A percentile compares a stretch with the other conserved stretches of the same genome.
These are phyloP conservation scores for Dipodascopsis tothii DNA, from an alignment of 805 yeast genomes.

Conservation along the genomic window DNA sequence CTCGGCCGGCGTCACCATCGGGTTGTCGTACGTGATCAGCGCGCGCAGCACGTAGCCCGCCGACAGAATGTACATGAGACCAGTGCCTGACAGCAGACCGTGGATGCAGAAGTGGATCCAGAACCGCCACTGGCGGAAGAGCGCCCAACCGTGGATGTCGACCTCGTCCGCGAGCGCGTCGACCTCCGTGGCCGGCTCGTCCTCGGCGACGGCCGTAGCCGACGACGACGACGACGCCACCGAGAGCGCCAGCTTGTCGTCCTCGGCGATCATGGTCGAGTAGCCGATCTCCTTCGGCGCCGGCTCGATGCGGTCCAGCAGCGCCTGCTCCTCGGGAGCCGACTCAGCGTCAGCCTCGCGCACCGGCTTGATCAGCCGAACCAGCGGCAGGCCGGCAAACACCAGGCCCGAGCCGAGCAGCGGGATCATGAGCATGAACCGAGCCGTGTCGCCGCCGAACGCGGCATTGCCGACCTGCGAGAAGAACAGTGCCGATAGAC, in stretches of 20 bases:
- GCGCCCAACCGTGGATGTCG: conserved; percentile 21
- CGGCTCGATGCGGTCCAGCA: conserved; percentile 1
- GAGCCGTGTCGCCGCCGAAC: conserved; percentile 52
- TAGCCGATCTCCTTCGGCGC: conserved; percentile 7
- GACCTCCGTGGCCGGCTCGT: conserved; percentile 9
- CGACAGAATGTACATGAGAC: conserved; percentile 69
- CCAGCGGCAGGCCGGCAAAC: conserved; percentile 22
- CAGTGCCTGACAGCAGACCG: conserved; percentile 55
- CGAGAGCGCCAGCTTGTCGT: conserved; percentile 4
- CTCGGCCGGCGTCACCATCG: conserved; percentile 23
- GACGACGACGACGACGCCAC: conserved; percentile 1
- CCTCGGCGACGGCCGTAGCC: not conserved
- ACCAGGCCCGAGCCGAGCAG: conserved; percentile 21
- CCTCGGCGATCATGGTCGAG: conserved; percentile 13
- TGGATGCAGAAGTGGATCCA: conserved; percentile 46
- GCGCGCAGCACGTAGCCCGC: conserved; percentile 64
- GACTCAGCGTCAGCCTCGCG: conserved; percentile 14
- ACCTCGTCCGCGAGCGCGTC: conserved; percentile 16
- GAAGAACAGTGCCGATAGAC: conserved; percentile 62
- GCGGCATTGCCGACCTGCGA: conserved; percentile 48
- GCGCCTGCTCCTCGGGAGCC: conserved; percentile 11
- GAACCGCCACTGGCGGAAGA: conserved; percentile 32
- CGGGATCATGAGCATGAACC: conserved; percentile 32
- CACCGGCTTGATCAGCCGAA: conserved; percentile 17
- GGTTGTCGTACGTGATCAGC: conserved; percentile 28